Percentiles rank a stretch among this genome's conserved stretches.
Evolutionary conservation across 352 stramenopile species (phyloP).

Genomic region (Phytophthora aleatoria): DNA sequence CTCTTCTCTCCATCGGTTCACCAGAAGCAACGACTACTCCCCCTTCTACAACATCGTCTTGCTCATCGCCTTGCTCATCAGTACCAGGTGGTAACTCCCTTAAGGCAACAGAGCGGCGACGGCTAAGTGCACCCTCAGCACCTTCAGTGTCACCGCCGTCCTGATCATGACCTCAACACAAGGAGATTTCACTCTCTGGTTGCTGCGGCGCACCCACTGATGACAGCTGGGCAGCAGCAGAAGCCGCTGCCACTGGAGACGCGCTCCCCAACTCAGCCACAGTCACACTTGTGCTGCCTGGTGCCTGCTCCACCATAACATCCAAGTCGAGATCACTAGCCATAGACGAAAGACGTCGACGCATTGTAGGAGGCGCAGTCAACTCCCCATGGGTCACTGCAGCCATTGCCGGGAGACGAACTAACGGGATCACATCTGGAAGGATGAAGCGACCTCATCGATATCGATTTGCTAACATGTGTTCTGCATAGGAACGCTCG

Average conservation of each 20-base stretch:
- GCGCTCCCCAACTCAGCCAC: not conserved
- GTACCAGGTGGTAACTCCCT: not conserved
- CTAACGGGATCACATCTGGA: not conserved
- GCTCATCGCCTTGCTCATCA: not conserved
- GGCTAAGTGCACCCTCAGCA: not conserved
- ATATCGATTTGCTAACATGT: not conserved
- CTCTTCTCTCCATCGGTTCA: not conserved
- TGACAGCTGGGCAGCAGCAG: not conserved
- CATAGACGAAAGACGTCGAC: not conserved
- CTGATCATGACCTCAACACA: not conserved
- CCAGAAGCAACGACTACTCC: not conserved
- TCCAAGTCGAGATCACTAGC: not conserved
- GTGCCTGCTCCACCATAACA: constrained; percentile 1
- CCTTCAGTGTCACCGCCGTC: not conserved
- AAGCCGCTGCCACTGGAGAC: not conserved
- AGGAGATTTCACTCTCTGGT: not conserved
- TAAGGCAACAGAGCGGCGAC: not conserved
- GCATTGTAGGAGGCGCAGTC: not conserved
- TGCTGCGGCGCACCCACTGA: not conserved
- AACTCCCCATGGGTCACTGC: not conserved
- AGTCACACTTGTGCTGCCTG: not conserved
- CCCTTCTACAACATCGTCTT: not conserved
- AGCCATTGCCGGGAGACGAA: too few relatives aligned
- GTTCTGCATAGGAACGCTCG: not conserved
- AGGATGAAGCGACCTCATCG: not conserved